phyloP scores from a whole-genome alignment of 139 green algal genomes.

The Micractinium sp. region DNA sequence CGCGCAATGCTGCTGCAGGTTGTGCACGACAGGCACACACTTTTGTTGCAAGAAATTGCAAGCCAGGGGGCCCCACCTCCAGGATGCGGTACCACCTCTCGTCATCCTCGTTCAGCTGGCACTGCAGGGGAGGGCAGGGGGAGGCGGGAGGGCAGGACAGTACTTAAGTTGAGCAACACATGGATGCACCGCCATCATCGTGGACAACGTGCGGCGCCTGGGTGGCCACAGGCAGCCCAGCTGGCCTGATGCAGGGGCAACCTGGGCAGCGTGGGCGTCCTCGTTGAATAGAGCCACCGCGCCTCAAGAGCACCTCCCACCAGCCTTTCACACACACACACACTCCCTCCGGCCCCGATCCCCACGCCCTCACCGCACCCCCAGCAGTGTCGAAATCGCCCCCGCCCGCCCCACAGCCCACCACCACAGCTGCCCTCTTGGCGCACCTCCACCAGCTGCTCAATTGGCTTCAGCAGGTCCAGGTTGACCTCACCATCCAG shows the following conservation, averaged over 20 bases:
- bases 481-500: slow-evolving; percentile 39
- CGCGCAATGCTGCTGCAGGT: background rate
- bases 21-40: background rate
- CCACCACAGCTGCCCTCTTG: background rate
- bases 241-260: background rate
- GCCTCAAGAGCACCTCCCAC: no score
- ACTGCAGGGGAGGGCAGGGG: background rate
- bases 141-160: background rate
- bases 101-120: slow-evolving; percentile 23
- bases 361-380: no score
- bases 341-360: no score
- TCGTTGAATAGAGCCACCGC: no score
- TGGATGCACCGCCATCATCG: background rate
- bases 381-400: no score
- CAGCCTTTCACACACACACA: no score
- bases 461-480: slow-evolving; percentile 17
- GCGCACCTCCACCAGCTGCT: background rate
- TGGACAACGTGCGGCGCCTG: no score
- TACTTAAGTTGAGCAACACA: background rate
- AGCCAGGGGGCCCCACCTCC: background rate
- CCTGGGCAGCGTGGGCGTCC: no score
- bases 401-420: no score
- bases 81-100: background rate
- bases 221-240: background rate
- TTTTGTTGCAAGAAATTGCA: no score